Base-by-base conservation (phyloP, 768 basidiomycete genomes). In the Ephemerocybe angulata region DNA sequence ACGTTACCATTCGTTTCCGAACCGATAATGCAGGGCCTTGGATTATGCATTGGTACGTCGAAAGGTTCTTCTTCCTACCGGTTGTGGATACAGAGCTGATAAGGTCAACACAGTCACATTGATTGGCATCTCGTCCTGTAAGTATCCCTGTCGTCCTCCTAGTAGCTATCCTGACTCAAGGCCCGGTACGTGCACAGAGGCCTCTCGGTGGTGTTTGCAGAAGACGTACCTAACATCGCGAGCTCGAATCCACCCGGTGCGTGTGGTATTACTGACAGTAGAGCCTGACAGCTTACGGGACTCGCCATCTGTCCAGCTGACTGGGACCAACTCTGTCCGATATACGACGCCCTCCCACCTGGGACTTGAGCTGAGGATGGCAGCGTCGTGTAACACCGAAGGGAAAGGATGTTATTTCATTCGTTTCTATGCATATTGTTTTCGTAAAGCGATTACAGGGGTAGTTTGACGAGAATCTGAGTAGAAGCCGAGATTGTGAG, bases 11-110 rank as follows among this genome's bases (percentile, higher is more conserved):
- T 52, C 76, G 83, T 22, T 87, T 84, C 70, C 63, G 68, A 12
- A 82, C 86, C 3, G 82, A 88, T 65, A 88, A 74, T 53, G 52
- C 70, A 22, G 72, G 73, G 0, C 72, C 73, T 11, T 74, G 73
- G 71, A 63, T 74, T 46, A 58, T 73, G 25, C 73, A 73, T 52
- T 74, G 72, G 72, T 73, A 24, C 4, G 59, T 80, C 21, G 40
- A 47, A 37, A 13, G 37, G 8, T 41, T 44, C 22, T 7, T 24
- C 3, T 19, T n/a, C n/a, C n/a, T n/a, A n/a, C n/a, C n/a, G n/a
- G n/a, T n/a, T n/a, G n/a, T n/a, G n/a, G n/a, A n/a, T n/a, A n/a
- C n/a, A n/a, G 6, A 40, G 35, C 44, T 8, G 50, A 38, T 10
- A 17, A 54, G 50, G 24, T 37, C 33, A 56, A 12, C 50, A 8